Percentiles rank a stretch among this genome's conserved stretches.
These are phyloP conservation scores for Candida koratica DNA, from an alignment of 805 yeast genomes.

Conservation along the genomic window DNA sequence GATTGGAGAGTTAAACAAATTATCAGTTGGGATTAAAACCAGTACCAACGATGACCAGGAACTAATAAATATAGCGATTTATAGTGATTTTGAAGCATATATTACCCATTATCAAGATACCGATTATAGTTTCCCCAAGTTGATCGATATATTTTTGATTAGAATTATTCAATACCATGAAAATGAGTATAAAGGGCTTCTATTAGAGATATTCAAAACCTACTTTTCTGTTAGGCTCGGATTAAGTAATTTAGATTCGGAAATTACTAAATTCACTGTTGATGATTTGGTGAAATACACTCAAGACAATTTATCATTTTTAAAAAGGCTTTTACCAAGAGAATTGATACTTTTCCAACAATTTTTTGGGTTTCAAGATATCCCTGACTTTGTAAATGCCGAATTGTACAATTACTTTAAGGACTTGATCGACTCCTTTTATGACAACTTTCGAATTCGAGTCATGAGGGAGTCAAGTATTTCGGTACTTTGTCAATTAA, in stretches of 20 bases:
- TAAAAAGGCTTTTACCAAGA: conserved; percentile 53
- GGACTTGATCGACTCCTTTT: conserved; percentile 69
- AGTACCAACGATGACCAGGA: conserved; percentile 9
- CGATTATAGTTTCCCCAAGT: conserved; percentile 25
- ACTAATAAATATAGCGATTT: conserved; percentile 45
- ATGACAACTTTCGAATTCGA: conserved; percentile 62
- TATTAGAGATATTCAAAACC: conserved; percentile 58
- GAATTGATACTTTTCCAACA: conserved; percentile 58
- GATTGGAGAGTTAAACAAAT: conserved; percentile 36
- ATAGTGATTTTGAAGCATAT: conserved; percentile 51
- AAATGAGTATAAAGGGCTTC: conserved; percentile 59
- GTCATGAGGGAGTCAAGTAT: conserved; percentile 71
- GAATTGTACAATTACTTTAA: conserved; percentile 58
- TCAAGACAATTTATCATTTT: conserved; percentile 59
- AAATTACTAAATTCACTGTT: conserved; percentile 22
- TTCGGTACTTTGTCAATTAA: conserved; percentile 66
- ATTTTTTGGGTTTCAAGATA: conserved; percentile 37
- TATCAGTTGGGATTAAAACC: conserved; percentile 19
- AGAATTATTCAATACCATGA: conserved; percentile 34
- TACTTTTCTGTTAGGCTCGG: conserved; percentile 58
- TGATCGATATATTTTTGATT: conserved; percentile 32
- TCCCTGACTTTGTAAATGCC: conserved; percentile 12
- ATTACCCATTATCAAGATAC: conserved; percentile 15
- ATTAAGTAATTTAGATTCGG: conserved; percentile 40
- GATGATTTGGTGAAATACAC: conserved; percentile 53